phyloP scores from a whole-genome alignment of 164 flowering plant species.

The Kingdonia uniflora region DNA sequence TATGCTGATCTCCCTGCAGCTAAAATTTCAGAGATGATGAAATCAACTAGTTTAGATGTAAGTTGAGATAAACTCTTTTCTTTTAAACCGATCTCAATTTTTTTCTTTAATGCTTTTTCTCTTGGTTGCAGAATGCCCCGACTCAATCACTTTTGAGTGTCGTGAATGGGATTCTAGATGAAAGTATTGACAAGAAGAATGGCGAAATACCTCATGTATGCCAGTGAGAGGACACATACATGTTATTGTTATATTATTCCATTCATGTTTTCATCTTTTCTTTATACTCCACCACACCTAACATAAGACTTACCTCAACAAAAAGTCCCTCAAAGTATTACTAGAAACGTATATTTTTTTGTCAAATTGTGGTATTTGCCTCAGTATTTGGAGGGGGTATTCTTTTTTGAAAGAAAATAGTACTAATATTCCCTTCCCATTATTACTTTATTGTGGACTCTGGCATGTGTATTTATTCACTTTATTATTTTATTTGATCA shows the following conservation, averaged over 20 bases:
- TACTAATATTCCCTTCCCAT: background rate
- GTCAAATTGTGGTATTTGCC: too few species aligned
- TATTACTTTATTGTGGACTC: too few species aligned
- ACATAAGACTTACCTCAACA: too few species aligned
- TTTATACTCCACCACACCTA: too few species aligned
- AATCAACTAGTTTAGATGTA: constrained; percentile 60
- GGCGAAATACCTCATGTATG: constrained; percentile 79
- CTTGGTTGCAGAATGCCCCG: constrained; percentile 56
- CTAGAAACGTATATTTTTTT: too few species aligned
- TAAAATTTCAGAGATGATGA: constrained; percentile 50
- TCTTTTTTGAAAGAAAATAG: too few species aligned
- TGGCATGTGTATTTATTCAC: too few species aligned
- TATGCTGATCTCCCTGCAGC: constrained; percentile 48
- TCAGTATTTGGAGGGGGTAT: too few species aligned
- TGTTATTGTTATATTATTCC: background rate
- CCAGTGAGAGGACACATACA: constrained; percentile 13
- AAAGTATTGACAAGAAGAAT: constrained; percentile 56
- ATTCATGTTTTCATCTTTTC: too few species aligned
- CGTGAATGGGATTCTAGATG: constrained; percentile 55
- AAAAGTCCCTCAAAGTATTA: too few species aligned
- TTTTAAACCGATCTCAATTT: too few species aligned
- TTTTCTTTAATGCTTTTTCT: constrained; percentile 11
- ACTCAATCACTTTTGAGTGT: constrained; percentile 57
- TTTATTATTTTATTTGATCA: constrained; percentile 15
- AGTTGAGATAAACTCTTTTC: constrained; percentile 6